A percentile compares a stretch with the other conserved stretches of the same genome.
phyloP scores from a whole-genome alignment of 805 yeast genomes.

The Ogataea sp. region DNA sequence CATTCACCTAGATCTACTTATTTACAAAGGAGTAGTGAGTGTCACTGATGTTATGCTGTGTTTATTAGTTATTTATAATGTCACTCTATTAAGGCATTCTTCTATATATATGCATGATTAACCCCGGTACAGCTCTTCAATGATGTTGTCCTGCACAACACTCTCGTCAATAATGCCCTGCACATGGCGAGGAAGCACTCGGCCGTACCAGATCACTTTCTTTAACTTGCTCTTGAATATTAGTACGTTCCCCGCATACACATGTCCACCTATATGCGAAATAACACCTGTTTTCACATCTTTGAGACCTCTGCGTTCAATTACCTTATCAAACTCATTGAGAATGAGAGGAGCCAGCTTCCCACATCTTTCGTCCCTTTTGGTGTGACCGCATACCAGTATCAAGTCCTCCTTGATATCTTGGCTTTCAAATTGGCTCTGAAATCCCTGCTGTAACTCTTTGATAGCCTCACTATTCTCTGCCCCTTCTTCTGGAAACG shows the following conservation, averaged over 20 bases:
- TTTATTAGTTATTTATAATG: no score
- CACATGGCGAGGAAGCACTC: conserved; percentile 59
- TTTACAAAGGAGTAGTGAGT: no score
- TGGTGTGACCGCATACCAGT: conserved; percentile 58
- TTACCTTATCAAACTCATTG: conserved; percentile 39
- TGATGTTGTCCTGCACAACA: conserved; percentile 37
- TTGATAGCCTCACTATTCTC: conserved; percentile 2
- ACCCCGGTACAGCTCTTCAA: conserved; percentile 53
- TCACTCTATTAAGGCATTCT: no score
- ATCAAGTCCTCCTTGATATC: conserved; percentile 25
- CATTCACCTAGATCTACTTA: no score
- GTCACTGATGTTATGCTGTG: no score
- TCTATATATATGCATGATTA: no score
- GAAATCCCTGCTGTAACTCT: conserved; percentile 7
- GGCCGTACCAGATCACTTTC: conserved; percentile 64
- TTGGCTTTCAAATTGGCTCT: conserved; percentile 6
- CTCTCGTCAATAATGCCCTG: conserved; percentile 57
- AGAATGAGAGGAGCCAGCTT: conserved; percentile 48
- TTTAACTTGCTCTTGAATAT: conserved; percentile 39
- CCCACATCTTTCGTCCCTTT: conserved; percentile 64
- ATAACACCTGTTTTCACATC: conserved; percentile 37
- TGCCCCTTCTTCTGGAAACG: conserved; percentile 18
- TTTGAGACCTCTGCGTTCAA: conserved; percentile 13
- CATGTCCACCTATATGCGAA: conserved; percentile 84
- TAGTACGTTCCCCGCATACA: conserved; percentile 74